These are phyloP conservation scores for Sugiyamaella novakii DNA, from an alignment of 1,139 yeast genomes.

Conservation along the genomic window DNA sequence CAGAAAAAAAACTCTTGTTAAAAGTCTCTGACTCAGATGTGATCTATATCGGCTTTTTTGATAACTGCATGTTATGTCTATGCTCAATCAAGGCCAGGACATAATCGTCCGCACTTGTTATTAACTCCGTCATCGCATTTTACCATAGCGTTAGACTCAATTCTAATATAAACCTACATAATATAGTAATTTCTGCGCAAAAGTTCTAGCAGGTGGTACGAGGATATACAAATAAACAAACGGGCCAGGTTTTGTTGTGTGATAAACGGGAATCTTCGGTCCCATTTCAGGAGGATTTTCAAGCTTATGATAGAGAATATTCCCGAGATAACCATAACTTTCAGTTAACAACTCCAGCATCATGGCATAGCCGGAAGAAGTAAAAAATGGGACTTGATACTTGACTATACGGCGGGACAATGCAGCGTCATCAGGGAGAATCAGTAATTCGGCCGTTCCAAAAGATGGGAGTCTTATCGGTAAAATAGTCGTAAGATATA, in stretches of 20 bases:
- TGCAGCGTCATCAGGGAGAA: neutral
- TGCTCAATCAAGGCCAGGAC: too few relatives aligned
- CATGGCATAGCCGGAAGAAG: slow-evolving; percentile 6
- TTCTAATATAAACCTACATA: slow-evolving; percentile 7
- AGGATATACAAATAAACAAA: slow-evolving; percentile 11
- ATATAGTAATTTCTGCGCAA: slow-evolving; percentile 5
- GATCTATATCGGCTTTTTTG: too few relatives aligned
- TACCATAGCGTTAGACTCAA: neutral
- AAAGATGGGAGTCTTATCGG: slow-evolving; percentile 6
- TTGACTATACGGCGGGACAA: slow-evolving; percentile 5
- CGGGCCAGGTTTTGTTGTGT: slow-evolving; percentile 5
- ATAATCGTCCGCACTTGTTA: too few relatives aligned
- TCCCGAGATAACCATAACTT: slow-evolving; percentile 7
- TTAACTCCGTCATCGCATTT: too few relatives aligned
- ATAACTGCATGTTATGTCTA: too few relatives aligned
- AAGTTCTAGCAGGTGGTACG: neutral
- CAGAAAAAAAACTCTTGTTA: too few relatives aligned
- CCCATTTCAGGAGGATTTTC: slow-evolving; percentile 13
- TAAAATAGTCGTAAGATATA: neutral
- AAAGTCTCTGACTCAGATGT: too few relatives aligned
- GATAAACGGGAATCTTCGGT: slow-evolving; percentile 4
- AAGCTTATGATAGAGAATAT: slow-evolving; percentile 7
- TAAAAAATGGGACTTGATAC: slow-evolving; percentile 9
- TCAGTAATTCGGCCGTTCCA: slow-evolving; percentile 6
- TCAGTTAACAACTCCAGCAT: slow-evolving; percentile 8